Conservation (phyloP, 2,329 filamentous ascomycete species). For the Bipolaris zeicola region DNA sequence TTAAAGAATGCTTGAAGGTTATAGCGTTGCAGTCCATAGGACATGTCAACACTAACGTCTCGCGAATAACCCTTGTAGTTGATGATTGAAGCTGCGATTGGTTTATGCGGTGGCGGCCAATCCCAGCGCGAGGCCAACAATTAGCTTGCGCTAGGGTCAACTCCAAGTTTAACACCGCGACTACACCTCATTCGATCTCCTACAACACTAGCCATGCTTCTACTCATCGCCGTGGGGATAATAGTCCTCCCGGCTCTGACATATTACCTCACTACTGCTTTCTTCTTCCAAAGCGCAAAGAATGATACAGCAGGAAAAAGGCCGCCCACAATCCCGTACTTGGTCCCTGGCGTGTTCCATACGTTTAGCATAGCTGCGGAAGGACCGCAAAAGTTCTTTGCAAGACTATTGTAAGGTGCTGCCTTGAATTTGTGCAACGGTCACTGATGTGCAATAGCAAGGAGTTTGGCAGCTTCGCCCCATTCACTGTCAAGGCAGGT, state of each 20-base stretch:
- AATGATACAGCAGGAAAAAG: conserved; percentile 15
- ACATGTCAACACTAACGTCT: neutral
- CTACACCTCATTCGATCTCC: neutral
- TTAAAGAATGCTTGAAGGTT: neutral
- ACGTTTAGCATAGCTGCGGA: conserved; percentile 23
- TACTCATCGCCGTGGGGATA: neutral
- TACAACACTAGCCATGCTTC: conserved; percentile 8
- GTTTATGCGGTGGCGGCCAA: neutral
- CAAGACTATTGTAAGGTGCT: conserved; percentile 27
- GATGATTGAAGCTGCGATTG: neutral
- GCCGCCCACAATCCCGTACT: conserved; percentile 34
- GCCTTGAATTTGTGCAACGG: no score
- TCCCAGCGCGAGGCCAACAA: neutral
- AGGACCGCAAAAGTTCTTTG: conserved; percentile 32
- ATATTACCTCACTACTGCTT: conserved; percentile 25
- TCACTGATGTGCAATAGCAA: conserved; percentile 24
- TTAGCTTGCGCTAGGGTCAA: conserved; percentile 4
- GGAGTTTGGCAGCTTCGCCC: conserved; percentile 29
- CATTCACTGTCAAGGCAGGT: conserved; percentile 32
- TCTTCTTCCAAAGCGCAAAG: conserved; percentile 25
- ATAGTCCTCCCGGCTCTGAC: conserved; percentile 26
- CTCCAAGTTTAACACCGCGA: conserved; percentile 1
- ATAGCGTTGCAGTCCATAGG: neutral
- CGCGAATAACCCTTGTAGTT: neutral
- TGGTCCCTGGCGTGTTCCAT: conserved; percentile 31